A percentile compares a stretch with the other conserved stretches of the same genome.
phyloP scores from a whole-genome alignment of 2,329 filamentous ascomycete genomes.

The Aspergillus sp. region DNA sequence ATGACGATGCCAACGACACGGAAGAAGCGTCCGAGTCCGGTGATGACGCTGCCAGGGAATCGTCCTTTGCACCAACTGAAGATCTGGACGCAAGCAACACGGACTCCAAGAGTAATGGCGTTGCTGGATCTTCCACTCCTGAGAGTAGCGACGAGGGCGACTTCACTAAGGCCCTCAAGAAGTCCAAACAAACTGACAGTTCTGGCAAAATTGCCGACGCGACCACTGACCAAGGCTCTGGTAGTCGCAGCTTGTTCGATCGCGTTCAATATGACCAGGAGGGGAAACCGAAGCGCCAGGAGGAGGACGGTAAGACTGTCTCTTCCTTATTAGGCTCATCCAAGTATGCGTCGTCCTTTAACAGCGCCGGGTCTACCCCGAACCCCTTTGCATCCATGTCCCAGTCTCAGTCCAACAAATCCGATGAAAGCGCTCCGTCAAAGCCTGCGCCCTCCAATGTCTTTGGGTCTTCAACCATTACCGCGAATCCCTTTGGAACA shows the following conservation, averaged over 20 bases:
- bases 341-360: constrained; percentile 34
- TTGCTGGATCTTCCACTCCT: constrained; percentile 21
- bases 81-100: constrained; percentile 19
- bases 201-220: constrained; percentile 9
- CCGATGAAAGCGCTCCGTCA: constrained; percentile 13
- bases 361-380: constrained; percentile 29
- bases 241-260: constrained; percentile 42
- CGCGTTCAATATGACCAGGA: constrained; percentile 34
- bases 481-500: constrained; percentile 36
- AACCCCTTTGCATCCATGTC: constrained; percentile 25
- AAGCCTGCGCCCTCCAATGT: constrained; percentile 26
- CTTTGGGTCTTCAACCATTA: constrained; percentile 24
- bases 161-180: constrained; percentile 26
- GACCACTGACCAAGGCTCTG: constrained; percentile 24
- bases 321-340: constrained; percentile 30
- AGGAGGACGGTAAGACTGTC: constrained; percentile 23
- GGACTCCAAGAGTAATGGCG: constrained; percentile 16
- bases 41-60: constrained; percentile 26
- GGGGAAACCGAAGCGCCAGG: constrained; percentile 32
- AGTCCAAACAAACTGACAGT: constrained; percentile 25
- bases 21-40: constrained; percentile 30
- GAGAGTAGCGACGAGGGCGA: constrained; percentile 33
- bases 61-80: constrained; percentile 21
- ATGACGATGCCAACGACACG: constrained; percentile 34
- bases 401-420: constrained; percentile 20